phyloP scores from a whole-genome alignment of 2,329 filamentous ascomycete genomes.

The Mollisiaceae sp. region DNA sequence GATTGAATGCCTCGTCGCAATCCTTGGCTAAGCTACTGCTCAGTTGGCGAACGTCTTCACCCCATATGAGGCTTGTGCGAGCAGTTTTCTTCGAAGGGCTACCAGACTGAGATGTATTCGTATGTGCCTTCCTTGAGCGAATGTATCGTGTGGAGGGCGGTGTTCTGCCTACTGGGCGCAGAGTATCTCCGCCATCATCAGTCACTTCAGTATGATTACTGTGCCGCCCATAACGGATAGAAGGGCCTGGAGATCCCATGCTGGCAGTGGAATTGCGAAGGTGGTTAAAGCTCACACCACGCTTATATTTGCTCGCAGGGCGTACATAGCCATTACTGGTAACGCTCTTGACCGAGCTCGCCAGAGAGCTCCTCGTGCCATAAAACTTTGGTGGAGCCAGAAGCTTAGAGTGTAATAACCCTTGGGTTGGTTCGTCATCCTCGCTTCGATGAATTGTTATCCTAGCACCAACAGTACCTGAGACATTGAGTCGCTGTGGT shows the following conservation, averaged over 20 bases:
- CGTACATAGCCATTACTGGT: conserved; percentile 44
- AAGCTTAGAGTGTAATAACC: conserved; percentile 2
- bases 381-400: conserved; percentile 38
- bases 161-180: conserved; percentile 23
- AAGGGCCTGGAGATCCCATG: conserved; percentile 16
- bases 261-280: conserved; percentile 43
- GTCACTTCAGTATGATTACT: conserved; percentile 34
- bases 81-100: conserved; percentile 25
- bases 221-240: conserved; percentile 22
- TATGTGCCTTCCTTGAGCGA: conserved; percentile 38
- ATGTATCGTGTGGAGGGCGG: conserved; percentile 38
- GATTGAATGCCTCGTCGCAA: conserved; percentile 91
- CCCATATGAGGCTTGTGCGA: conserved; percentile 50
- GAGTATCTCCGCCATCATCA: conserved; percentile 32
- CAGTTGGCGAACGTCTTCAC: conserved; percentile 81
- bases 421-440: conserved; percentile 22
- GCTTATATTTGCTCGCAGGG: conserved; percentile 58
- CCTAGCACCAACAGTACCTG: conserved; percentile 48
- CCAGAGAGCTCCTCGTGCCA: conserved; percentile 53
- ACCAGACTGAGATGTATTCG: conserved; percentile 17
- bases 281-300: conserved; percentile 68
- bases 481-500: conserved; percentile 50
- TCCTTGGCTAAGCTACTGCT: conserved; percentile 86
- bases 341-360: conserved; percentile 49
- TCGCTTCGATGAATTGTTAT: conserved; percentile 38